phyloP scores from a whole-genome alignment of 2,329 filamentous ascomycete species.

The Ceratocystis alfenasii region DNA sequence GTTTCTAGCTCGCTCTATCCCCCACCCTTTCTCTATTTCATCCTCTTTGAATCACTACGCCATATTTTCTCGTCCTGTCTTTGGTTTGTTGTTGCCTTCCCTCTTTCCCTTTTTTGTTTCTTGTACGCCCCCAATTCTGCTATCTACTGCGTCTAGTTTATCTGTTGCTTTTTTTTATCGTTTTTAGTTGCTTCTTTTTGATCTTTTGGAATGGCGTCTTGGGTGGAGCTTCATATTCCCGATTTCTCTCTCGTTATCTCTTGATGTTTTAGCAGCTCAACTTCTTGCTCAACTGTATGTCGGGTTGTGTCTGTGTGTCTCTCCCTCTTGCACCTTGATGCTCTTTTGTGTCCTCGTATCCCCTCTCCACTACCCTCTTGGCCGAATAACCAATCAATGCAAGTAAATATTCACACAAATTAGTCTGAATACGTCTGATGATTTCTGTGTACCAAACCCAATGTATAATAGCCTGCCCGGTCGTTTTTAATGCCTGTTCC shows the following conservation, averaged over 20 bases:
- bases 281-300: conserved; percentile 20
- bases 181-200: conserved; percentile 23
- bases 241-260: conserved; percentile 26
- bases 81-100: neutral
- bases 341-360: conserved; percentile 10
- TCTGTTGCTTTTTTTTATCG: conserved; percentile 19
- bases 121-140: conserved; percentile 19
- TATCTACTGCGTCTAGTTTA: conserved; percentile 20
- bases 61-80: conserved; percentile 21
- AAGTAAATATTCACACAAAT: neutral
- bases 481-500: neutral
- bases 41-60: conserved; percentile 24
- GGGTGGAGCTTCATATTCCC: conserved; percentile 25
- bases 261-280: conserved; percentile 7
- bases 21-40: conserved; percentile 25
- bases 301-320: no score
- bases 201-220: conserved; percentile 23
- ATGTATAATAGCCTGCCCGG: no score
- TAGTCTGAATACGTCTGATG: neutral
- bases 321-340: neutral
- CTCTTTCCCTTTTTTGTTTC: conserved; percentile 25
- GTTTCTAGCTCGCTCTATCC: neutral
- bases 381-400: neutral
- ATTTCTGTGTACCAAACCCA: neutral
- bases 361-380: neutral